A percentile compares a stretch with the other conserved stretches of the same genome.
Conservation (phyloP, 2,329 filamentous ascomycete species). For the Thelonectria rubi region DNA sequence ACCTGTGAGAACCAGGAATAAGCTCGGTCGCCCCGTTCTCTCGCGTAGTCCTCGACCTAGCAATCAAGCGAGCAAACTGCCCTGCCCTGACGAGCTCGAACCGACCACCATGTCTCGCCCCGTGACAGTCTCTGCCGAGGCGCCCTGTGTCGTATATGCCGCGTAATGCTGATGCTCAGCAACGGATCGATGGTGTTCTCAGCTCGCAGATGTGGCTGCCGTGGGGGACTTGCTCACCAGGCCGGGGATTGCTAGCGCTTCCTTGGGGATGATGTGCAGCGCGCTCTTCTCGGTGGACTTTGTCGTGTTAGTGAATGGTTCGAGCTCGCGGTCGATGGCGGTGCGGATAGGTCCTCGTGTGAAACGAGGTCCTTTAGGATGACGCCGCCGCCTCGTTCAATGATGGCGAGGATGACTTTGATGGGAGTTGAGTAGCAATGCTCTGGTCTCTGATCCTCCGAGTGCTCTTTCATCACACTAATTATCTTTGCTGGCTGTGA, state of each 20-base stretch:
- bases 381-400: conserved; percentile 1
- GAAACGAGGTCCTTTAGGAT: conserved; percentile 4
- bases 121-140: conserved; percentile 1
- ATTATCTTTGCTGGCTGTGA: too few species aligned
- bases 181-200: neutral
- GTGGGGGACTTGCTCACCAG: neutral
- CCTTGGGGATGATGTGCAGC: neutral
- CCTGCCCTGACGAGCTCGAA: neutral
- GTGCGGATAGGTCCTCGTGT: neutral
- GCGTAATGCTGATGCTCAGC: conserved; percentile 3
- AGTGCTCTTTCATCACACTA: too few species aligned
- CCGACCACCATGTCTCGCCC: neutral
- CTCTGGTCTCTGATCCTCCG: too few species aligned
- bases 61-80: neutral
- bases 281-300: conserved; percentile 1
- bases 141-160: neutral
- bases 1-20: conserved; percentile 1
- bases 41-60: neutral
- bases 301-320: neutral
- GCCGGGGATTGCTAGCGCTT: neutral
- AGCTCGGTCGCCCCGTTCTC: neutral
- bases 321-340: neutral
- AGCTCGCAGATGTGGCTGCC: neutral
- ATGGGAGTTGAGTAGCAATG: too few species aligned
- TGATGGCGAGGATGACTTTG: neutral